Evolutionary conservation across 2,329 filamentous ascomycete species (phyloP).

Genomic region (Drechmeria coniospora): DNA sequence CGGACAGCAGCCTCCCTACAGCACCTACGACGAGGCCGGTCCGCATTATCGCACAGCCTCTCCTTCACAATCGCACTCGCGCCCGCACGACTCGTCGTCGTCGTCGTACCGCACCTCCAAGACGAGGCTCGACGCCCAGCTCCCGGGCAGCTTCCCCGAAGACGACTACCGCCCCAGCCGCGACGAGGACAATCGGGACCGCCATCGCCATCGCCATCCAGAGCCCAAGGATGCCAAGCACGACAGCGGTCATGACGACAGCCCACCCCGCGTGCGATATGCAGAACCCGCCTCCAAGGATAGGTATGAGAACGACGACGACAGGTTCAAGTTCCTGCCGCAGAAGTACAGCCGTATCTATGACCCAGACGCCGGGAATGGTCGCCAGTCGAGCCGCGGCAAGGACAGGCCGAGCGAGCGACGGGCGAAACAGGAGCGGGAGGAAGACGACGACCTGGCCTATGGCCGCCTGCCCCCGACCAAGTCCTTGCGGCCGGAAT

Average conservation of each 20-base stretch:
- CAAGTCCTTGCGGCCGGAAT: slow-evolving; percentile 9
- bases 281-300: slow-evolving; percentile 5
- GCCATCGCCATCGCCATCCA: slow-evolving; percentile 10
- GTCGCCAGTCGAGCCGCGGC: slow-evolving; percentile 6
- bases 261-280: slow-evolving; percentile 5
- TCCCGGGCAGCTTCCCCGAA: slow-evolving; percentile 19
- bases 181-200: slow-evolving; percentile 8
- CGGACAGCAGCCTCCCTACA: slow-evolving; percentile 16
- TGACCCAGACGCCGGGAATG: slow-evolving; percentile 8
- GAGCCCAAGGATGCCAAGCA: slow-evolving; percentile 8
- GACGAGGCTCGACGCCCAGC: slow-evolving; percentile 14
- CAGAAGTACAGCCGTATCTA: slow-evolving; percentile 30
- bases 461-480: slow-evolving; percentile 26
- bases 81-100: slow-evolving; percentile 18
- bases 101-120: slow-evolving; percentile 22
- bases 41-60: slow-evolving; percentile 18
- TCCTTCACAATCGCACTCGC: no score
- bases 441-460: slow-evolving; percentile 33
- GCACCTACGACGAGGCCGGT: slow-evolving; percentile 22
- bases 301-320: no score
- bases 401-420: slow-evolving; percentile 12
- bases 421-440: slow-evolving; percentile 9
- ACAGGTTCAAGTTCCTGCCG: slow-evolving; percentile 28
- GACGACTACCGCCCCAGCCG: slow-evolving; percentile 10
- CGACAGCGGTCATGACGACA: slow-evolving; percentile 3